phyloP scores from a whole-genome alignment of 1,139 yeast species.

The Suhomyces taliae region DNA sequence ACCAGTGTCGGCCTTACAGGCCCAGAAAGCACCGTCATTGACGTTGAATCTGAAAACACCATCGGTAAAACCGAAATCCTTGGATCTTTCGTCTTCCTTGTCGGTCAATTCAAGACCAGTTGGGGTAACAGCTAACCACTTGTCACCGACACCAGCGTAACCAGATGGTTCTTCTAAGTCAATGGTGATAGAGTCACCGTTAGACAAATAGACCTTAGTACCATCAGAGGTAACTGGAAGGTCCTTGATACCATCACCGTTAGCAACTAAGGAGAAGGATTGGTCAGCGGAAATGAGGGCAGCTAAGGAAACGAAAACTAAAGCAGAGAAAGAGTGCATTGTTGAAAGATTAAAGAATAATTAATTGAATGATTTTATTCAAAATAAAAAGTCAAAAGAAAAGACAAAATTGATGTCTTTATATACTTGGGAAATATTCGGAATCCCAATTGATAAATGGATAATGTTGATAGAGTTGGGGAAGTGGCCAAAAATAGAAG shows the following conservation, averaged over 20 bases:
- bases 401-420: too few relatives aligned
- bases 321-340: conserved; percentile 22
- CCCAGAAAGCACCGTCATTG: conserved; percentile 22
- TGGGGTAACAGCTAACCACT: conserved; percentile 19
- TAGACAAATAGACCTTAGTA: conserved; percentile 18
- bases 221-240: conserved; percentile 21
- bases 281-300: conserved; percentile 32
- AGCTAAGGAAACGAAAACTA: conserved; percentile 29
- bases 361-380: too few relatives aligned
- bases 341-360: conserved; percentile 3
- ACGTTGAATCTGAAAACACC: conserved; percentile 25
- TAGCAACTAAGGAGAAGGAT: conserved; percentile 27
- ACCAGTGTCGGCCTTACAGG: conserved; percentile 22
- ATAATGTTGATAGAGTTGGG: too few relatives aligned
- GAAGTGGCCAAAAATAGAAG: too few relatives aligned
- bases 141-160: conserved; percentile 21
- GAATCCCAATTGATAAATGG: too few relatives aligned
- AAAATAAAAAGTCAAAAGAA: too few relatives aligned
- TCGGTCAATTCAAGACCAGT: conserved; percentile 14
- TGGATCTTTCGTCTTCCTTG: conserved; percentile 21
- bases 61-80: conserved; percentile 29
- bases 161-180: conserved; percentile 34
- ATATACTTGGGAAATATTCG: too few relatives aligned
- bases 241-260: conserved; percentile 23
- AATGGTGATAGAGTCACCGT: conserved; percentile 22